These are phyloP conservation scores for Casuarina equisetifolia DNA, from an alignment of 306 rosid species.

Conservation along the genomic window DNA sequence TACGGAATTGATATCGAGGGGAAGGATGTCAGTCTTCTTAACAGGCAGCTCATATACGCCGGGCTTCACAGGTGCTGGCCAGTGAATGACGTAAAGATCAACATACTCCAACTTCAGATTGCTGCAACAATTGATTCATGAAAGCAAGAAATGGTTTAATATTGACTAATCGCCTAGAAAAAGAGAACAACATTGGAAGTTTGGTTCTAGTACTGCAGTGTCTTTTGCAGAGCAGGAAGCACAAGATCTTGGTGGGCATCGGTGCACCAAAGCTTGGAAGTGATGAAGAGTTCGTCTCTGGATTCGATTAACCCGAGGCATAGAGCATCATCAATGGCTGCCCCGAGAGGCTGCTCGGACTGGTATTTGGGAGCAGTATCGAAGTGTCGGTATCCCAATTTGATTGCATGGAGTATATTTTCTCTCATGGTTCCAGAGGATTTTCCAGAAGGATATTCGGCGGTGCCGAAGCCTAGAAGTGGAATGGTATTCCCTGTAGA, in stretches of 20 bases:
- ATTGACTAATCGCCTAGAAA: no score
- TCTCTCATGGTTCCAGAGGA: not conserved
- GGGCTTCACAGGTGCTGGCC: constrained; percentile 15
- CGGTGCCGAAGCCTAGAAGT: constrained; percentile 33
- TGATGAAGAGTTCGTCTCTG: constrained; percentile 34
- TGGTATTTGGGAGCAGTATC: constrained; percentile 30
- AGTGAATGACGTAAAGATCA: constrained; percentile 18
- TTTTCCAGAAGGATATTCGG: not conserved
- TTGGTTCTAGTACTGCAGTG: constrained; percentile 16
- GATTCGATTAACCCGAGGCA: constrained; percentile 28
- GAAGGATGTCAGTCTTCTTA: constrained; percentile 15
- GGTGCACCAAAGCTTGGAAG: constrained; percentile 34
- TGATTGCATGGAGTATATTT: constrained; percentile 35
- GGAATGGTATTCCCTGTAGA: constrained; percentile 16
- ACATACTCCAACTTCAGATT: constrained; percentile 16
- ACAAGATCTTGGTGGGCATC: constrained; percentile 30
- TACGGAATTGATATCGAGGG: constrained; percentile 15
- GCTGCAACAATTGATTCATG: not conserved
- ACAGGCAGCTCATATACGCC: constrained; percentile 18
- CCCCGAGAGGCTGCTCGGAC: constrained; percentile 30
- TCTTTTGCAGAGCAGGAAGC: constrained; percentile 25
- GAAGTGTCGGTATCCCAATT: constrained; percentile 36
- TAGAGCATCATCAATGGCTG: constrained; percentile 34
- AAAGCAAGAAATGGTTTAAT: not conserved
- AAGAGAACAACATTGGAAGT: not conserved